Base-by-base conservation (phyloP, 345 rosid genomes). In the Nasturtium officinale region DNA sequence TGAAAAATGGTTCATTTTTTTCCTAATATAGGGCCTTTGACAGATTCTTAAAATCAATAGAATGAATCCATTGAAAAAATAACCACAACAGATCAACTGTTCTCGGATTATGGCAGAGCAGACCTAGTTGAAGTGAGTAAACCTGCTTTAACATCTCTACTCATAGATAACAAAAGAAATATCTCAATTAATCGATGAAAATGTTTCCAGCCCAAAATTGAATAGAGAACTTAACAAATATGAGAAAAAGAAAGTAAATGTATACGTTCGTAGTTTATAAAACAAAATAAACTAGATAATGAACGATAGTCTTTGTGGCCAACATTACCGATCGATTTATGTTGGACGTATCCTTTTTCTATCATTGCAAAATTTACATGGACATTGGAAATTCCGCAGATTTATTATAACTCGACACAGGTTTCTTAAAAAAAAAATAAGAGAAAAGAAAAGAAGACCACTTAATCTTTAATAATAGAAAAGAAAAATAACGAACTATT, bases 311-410 rank as follows among this genome's bases (percentile, higher is more conserved):
- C 7, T 47, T 48, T 20, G 51, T 25, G 59, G 32, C 52, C 67
- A 71, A 48, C 6, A 65, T 47, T 48, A 33, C 67, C 5, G 33
- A 70, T 33, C 9, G 13, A 47, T 47, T 52, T 59, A 47, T 60
- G 45, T 71, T 71, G 51, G 40, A 50, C 37, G 48, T 20, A 17
- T 61, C 60, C 20, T 7, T 50, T 60, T 25, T 60, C 40, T 37
- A 8, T 26, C 75, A 71, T 65, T 37, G 40, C 75, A 40, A 51
- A 71, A 71, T 50, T 51, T 12, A 17, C 75, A 71, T 71, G 67
- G 50, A 37, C 20, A 71, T 23, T 71, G 75, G 26, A 71, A 26
- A 50, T 71, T 61, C 61, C 61, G 67, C 60, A 71, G 59, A 61
- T 35, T 23, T 2, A 21, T 43, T 40, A 3, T 13, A 15, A 47